A percentile compares a stretch with the other conserved stretches of the same genome.
phyloP scores from a whole-genome alignment of 2,329 filamentous ascomycete species.

The Trichoderma endophyticum region DNA sequence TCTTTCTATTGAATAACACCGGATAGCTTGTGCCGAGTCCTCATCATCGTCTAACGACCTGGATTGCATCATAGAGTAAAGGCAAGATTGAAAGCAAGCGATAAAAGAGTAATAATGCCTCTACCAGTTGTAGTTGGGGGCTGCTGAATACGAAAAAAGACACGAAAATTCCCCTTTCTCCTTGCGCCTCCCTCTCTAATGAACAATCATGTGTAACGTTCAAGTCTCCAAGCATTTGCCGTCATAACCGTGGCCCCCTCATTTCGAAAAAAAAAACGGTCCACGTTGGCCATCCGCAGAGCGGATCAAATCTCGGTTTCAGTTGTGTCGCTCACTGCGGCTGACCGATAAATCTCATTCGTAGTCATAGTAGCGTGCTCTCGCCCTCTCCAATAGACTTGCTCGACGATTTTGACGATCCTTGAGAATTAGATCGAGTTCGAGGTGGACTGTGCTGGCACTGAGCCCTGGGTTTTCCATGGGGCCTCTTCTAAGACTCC shows the following conservation, averaged over 20 bases:
- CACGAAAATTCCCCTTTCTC: background rate
- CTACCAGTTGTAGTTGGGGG: background rate
- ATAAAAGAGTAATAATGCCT: background rate
- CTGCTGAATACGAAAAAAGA: conserved; percentile 16
- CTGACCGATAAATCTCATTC: background rate
- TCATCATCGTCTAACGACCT: background rate
- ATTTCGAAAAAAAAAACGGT: background rate
- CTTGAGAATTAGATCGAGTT: background rate
- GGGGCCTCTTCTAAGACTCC: background rate
- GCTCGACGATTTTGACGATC: background rate
- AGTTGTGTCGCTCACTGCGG: background rate
- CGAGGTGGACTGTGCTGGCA: background rate
- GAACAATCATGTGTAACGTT: conserved; percentile 8
- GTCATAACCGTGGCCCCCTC: conserved; percentile 25
- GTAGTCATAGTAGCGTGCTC: background rate
- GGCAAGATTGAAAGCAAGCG: background rate
- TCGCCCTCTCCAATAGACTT: background rate
- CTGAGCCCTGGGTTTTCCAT: background rate
- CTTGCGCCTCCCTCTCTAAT: conserved; percentile 19
- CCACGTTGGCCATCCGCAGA: background rate
- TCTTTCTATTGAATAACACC: background rate
- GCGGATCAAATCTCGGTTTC: background rate
- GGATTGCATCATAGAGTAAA: no score
- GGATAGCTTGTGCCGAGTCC: background rate
- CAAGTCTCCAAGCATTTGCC: conserved; percentile 20